A percentile compares a stretch with the other conserved stretches of the same genome.
phyloP scores from a whole-genome alignment of 352 stramenopile species.

The Phytophthora pistaciae region DNA sequence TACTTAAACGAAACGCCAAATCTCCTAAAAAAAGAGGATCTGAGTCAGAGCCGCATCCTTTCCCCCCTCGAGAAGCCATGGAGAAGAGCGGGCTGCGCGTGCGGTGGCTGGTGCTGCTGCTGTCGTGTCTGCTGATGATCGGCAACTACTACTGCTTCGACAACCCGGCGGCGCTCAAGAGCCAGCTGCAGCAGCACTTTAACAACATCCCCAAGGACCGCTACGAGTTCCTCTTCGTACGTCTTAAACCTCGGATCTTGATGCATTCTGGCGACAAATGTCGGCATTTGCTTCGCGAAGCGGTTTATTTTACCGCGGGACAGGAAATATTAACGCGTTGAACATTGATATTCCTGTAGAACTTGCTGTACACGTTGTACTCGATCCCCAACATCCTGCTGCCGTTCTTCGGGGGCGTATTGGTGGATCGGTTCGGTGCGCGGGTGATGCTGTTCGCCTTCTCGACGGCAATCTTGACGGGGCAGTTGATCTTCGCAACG shows the following conservation, averaged over 20 bases:
- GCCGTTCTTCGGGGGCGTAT: slow-evolving; percentile 93
- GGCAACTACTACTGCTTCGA: slow-evolving; percentile 94
- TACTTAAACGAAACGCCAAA: slow-evolving; percentile 31
- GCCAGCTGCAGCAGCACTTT: slow-evolving; percentile 88
- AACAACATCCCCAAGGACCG: slow-evolving; percentile 72
- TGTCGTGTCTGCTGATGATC: slow-evolving; percentile 91
- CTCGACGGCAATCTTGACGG: slow-evolving; percentile 79
- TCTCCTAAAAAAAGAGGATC: slow-evolving; percentile 6
- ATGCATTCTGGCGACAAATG: background rate
- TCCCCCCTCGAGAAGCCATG: slow-evolving; percentile 20
- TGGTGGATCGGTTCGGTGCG: slow-evolving; percentile 91
- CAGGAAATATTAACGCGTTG: background rate
- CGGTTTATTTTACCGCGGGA: no score
- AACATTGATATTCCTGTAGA: slow-evolving; percentile 51
- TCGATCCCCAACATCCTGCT: slow-evolving; percentile 94
- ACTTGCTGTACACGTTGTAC: slow-evolving; percentile 95
- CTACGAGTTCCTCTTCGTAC: slow-evolving; percentile 88
- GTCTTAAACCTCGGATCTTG: slow-evolving; percentile 10
- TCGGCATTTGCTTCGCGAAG: background rate
- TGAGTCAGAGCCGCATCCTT: slow-evolving; percentile 22
- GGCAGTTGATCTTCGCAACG: slow-evolving; percentile 91
- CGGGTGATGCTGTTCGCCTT: slow-evolving; percentile 89
- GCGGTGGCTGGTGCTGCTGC: slow-evolving; percentile 89
- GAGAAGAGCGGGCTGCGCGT: slow-evolving; percentile 80
- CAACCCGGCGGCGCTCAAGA: slow-evolving; percentile 90